Conservation (phyloP, 2,329 filamentous ascomycete species). For the Beauveria caledonica region DNA sequence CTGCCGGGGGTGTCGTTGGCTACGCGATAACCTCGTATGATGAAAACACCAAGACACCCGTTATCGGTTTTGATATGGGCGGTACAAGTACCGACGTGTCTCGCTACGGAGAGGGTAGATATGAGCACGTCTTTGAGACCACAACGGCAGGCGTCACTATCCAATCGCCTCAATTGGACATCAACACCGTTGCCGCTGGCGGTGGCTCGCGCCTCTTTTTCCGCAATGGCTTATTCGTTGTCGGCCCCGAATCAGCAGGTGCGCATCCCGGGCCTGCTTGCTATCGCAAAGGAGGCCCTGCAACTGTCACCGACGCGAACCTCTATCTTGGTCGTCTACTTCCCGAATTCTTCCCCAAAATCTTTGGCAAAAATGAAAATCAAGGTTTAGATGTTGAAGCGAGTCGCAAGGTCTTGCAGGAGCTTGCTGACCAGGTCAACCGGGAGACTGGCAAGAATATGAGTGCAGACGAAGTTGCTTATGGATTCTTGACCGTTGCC, state of each 20-base stretch:
- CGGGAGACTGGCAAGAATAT: constrained; percentile 63
- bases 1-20: constrained; percentile 87
- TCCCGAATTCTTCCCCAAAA: constrained; percentile 89
- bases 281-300: constrained; percentile 80
- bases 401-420: constrained; percentile 65
- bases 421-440: constrained; percentile 72
- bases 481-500: constrained; percentile 81
- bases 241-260: constrained; percentile 81
- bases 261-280: constrained; percentile 87
- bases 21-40: constrained; percentile 91
- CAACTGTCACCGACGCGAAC: constrained; percentile 92
- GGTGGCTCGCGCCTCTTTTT: constrained; percentile 81
- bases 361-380: constrained; percentile 85
- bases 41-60: constrained; percentile 67
- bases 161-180: constrained; percentile 84
- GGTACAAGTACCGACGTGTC: constrained; percentile 90
- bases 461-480: constrained; percentile 76
- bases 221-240: constrained; percentile 81
- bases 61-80: constrained; percentile 96
- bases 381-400: constrained; percentile 69
- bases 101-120: constrained; percentile 73
- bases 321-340: constrained; percentile 74
- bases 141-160: constrained; percentile 92
- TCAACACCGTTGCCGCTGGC: constrained; percentile 89
- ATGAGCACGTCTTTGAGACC: constrained; percentile 91